Conservation (phyloP, 441 rosid species). For the Manihot esculenta region DNA sequence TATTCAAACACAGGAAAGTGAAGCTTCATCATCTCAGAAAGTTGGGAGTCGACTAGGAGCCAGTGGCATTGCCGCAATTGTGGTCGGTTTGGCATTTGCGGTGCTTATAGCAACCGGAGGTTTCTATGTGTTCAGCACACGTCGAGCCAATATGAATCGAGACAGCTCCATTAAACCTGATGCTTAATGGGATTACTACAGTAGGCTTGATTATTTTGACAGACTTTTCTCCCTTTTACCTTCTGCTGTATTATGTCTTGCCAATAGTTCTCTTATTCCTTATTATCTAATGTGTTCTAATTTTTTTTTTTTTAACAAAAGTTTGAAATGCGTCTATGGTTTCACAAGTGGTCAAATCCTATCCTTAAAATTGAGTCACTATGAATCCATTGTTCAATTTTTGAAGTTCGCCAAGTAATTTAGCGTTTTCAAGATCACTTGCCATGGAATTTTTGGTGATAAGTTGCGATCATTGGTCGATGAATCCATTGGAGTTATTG, state of each 20-base stretch:
- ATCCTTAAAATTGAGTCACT: constrained; percentile 32
- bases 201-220: neutral
- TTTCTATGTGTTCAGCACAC: constrained; percentile 33
- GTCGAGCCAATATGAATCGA: constrained; percentile 36
- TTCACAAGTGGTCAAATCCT: constrained; percentile 12
- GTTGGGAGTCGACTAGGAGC: constrained; percentile 38
- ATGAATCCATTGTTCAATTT: constrained; percentile 36
- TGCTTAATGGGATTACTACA: constrained; percentile 25
- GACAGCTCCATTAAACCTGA: constrained; percentile 37
- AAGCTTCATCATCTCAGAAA: constrained; percentile 27
- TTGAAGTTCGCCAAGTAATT: constrained; percentile 33
- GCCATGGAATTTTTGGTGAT: constrained; percentile 44
- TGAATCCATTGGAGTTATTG: too few relatives aligned
- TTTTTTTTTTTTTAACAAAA: neutral
- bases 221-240: too few relatives aligned
- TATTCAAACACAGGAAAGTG: constrained; percentile 18
- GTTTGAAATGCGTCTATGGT: constrained; percentile 15
- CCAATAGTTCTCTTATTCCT: neutral
- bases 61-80: constrained; percentile 45
- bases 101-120: constrained; percentile 41
- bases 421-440: constrained; percentile 45
- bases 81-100: constrained; percentile 49
- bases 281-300: neutral
- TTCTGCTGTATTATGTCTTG: neutral
- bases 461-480: constrained; percentile 37